Evolutionary conservation across 106 monocot species (phyloP), one percentile per base, ranked within the genome.

Genomic region (Cymbidium sinense): DNA sequence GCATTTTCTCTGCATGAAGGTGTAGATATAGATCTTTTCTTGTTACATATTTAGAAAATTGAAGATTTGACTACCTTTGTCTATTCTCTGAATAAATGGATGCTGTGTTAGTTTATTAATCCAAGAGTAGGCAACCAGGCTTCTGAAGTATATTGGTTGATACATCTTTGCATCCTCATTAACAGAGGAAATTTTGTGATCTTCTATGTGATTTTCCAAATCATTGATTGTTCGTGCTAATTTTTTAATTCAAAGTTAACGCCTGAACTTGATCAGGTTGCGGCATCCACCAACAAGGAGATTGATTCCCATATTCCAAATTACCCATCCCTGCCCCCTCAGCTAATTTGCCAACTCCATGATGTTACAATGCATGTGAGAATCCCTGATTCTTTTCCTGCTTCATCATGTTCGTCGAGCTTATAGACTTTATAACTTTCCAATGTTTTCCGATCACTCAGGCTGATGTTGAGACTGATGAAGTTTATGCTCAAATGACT

Each of bases 401-500:
- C 15, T 33, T 67, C 13, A 67, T 62, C 61, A 31, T 67, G 33
- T 67, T 15, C 2, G 15, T 4, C 2, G 30, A 33, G 3, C 15
- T 67, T 67, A 31, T 33, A 33, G 9, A 33, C 18, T 27, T 25
- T 8, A 30, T 31, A 67, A 33, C 15, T 12, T 30, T 67, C 64
- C 33, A 33, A 29, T 67, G 15, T 33, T 67, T 62, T 7, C 61
- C 47, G 50, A 75, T 73, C 44, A 74, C 79, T 71, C 85, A 96
- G 95, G 95, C 95, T 72, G 95, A 96, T 89, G 77, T 86, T 31
- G 95, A 96, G 76, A 93, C 93, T 29, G 95, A 96, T 89, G 95
- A 96, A 82, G 95, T 96, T 61, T 96, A 91, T 86, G 91, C 93
- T 2, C 95, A 96, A 78, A 96, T 96, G 95, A 93, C 95, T 52